Conservation (phyloP, 495 filamentous ascomycete genomes). For the Neurospora pannonica region DNA sequence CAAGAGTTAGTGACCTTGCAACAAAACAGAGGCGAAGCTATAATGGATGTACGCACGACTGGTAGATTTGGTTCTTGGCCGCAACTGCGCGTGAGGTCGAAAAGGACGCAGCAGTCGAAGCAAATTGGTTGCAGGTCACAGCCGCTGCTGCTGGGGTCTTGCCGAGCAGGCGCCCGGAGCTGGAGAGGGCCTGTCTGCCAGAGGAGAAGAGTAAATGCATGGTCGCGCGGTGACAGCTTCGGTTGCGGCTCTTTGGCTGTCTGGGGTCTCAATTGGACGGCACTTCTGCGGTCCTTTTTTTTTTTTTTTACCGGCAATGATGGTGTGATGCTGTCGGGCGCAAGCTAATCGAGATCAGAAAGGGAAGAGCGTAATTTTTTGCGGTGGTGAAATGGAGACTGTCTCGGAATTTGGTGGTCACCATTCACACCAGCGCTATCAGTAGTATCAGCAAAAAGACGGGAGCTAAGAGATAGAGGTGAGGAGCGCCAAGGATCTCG, state of each 20-base stretch:
- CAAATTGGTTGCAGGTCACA: background rate
- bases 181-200: background rate
- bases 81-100: constrained; percentile 17
- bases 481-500: background rate
- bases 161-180: constrained; percentile 1
- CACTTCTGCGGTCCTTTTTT: background rate
- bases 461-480: background rate
- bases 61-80: constrained; percentile 37
- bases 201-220: background rate
- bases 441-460: background rate
- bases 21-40: background rate
- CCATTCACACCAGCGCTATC: background rate
- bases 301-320: background rate
- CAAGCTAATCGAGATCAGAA: background rate
- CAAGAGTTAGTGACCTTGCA: background rate
- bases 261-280: background rate
- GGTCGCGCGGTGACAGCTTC: background rate
- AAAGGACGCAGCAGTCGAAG: constrained; percentile 12
- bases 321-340: background rate
- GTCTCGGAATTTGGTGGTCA: background rate
- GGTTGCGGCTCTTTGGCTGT: background rate
- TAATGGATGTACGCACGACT: constrained; percentile 25
- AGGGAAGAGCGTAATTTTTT: background rate
- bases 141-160: background rate
- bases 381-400: background rate